Evolutionary conservation across 441 rosid genomes (phyloP).

Genomic region (Brassica balearica): DNA sequence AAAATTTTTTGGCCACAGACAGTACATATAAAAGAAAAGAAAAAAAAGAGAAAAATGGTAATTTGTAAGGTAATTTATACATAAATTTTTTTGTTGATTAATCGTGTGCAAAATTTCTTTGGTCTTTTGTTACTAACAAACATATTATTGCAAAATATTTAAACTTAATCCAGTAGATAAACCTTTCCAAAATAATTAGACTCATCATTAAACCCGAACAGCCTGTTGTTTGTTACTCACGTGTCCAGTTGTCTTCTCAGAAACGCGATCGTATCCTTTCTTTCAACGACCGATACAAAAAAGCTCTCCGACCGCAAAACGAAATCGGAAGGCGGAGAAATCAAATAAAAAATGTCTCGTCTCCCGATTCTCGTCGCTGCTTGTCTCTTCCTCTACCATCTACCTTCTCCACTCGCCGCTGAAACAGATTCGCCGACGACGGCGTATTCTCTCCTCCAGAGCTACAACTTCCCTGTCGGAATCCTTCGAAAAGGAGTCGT

Average conservation of each 20-base stretch:
- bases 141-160: neutral
- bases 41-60: neutral
- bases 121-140: neutral
- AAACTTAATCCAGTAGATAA: neutral
- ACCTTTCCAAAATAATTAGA: constrained; percentile 19
- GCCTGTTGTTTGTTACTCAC: constrained; percentile 13
- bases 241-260: constrained; percentile 17
- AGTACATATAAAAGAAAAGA: neutral
- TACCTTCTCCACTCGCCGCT: constrained; percentile 29
- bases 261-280: neutral
- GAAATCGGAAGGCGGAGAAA: constrained; percentile 10
- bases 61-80: neutral
- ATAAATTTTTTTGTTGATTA: neutral
- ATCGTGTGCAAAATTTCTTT: constrained; percentile 11
- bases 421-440: constrained; percentile 45
- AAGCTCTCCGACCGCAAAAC: constrained; percentile 21
- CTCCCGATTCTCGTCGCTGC: neutral
- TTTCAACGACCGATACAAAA: constrained; percentile 25
- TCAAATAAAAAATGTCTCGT: constrained; percentile 27
- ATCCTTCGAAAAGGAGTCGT: constrained; percentile 75
- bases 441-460: constrained; percentile 69
- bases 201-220: constrained; percentile 21
- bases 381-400: neutral
- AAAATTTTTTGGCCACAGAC: neutral
- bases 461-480: constrained; percentile 82